These are phyloP conservation scores for Rhodotorula sp. DNA, from an alignment of 1,284 basidiomycete species.

Conservation along the genomic window DNA sequence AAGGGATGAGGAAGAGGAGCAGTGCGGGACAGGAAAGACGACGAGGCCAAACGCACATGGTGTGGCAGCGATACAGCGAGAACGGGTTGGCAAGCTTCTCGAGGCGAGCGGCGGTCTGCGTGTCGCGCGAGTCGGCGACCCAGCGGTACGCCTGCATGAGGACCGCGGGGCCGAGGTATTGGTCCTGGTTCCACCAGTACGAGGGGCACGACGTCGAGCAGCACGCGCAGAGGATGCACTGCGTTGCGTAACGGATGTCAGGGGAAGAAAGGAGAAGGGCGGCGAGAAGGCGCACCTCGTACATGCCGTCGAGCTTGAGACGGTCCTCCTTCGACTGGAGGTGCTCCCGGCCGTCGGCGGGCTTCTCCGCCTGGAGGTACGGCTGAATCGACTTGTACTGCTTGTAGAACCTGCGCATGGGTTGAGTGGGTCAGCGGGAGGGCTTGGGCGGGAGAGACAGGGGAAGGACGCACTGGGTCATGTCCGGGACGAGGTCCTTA, in stretches of 20 bases:
- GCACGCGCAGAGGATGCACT: conserved; percentile 79
- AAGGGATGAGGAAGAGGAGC: neutral
- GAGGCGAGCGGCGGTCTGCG: conserved; percentile 76
- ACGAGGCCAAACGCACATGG: conserved; percentile 17
- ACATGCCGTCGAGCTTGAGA: conserved; percentile 94
- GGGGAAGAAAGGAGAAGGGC: too few species aligned
- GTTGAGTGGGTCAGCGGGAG: conserved; percentile 57
- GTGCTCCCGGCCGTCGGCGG: conserved; percentile 72
- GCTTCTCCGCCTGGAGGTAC: conserved; percentile 89
- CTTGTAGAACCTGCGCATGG: conserved; percentile 80
- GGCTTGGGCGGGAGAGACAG: neutral
- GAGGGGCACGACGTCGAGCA: conserved; percentile 92
- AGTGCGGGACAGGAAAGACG: neutral
- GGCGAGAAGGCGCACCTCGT: conserved; percentile 59
- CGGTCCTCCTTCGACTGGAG: conserved; percentile 89
- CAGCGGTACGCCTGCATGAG: conserved; percentile 70
- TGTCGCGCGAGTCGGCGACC: conserved; percentile 95
- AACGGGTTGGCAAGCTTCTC: conserved; percentile 93
- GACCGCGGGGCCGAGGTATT: conserved; percentile 95
- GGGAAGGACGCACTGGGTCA: conserved; percentile 51
- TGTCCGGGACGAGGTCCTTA: conserved; percentile 88
- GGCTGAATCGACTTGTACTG: conserved; percentile 99
- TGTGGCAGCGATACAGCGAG: conserved; percentile 71
- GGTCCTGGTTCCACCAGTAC: conserved; percentile 86
- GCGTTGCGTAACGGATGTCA: neutral